Evolutionary conservation across 1,284 basidiomycete genomes (phyloP).

Genomic region (Phellinidium pouzarii): DNA sequence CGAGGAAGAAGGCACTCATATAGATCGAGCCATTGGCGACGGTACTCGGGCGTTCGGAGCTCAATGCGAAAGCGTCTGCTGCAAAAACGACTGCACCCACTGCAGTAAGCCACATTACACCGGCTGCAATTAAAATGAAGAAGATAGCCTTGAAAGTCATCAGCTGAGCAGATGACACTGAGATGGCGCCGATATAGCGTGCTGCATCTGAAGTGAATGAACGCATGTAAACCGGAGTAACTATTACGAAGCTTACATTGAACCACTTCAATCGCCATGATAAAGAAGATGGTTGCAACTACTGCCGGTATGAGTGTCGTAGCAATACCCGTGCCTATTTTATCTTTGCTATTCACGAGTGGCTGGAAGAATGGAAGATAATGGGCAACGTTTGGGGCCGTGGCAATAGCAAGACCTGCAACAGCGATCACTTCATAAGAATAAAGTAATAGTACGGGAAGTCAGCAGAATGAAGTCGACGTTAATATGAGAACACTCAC

Average conservation of each 20-base stretch:
- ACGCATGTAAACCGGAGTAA: background rate
- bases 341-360: conserved; percentile 40
- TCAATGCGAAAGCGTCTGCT: conserved; percentile 45
- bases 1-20: conserved; percentile 56
- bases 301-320: conserved; percentile 63
- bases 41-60: conserved; percentile 35
- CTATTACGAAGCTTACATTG: conserved; percentile 40
- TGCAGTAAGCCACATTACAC: conserved; percentile 54
- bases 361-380: conserved; percentile 59
- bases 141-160: conserved; percentile 64
- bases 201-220: conserved; percentile 35
- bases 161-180: conserved; percentile 53
- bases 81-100: conserved; percentile 65
- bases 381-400: conserved; percentile 65
- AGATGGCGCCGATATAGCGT: conserved; percentile 49
- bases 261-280: conserved; percentile 45
- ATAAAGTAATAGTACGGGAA: conserved; percentile 20
- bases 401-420: conserved; percentile 56
- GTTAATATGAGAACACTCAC: conserved; percentile 40
- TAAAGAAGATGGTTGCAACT: conserved; percentile 50
- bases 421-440: conserved; percentile 53
- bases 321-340: conserved; percentile 52
- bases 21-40: conserved; percentile 69
- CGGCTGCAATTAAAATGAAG: conserved; percentile 49
- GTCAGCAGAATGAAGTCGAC: no score